Evolutionary conservation across 345 rosid species (phyloP), one percentile per base, ranked within the genome.

Genomic region (Toxicodendron radicans): DNA sequence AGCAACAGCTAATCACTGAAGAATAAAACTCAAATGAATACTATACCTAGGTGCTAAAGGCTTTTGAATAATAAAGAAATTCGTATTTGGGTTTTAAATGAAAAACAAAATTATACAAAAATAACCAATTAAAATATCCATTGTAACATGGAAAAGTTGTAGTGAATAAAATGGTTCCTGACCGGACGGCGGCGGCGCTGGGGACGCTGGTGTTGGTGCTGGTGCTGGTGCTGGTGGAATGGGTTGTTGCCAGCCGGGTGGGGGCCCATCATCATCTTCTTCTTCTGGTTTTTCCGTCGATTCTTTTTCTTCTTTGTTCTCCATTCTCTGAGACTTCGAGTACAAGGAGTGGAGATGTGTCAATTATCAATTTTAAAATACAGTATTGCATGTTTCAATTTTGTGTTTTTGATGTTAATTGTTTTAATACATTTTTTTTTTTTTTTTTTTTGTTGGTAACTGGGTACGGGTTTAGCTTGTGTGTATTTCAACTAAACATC

Each of bases 161-260:
- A 4, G 54, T 51, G 18, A 51, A 3, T 51, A 51, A 5, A 51
- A 4, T 17, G 54, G 43, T 58, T 21, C 14, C 64, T 43, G 73
- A 70, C 64, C 56, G 43, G 73, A 10, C 43, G 9, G 43, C 43
- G 1, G 43, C 43, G 43, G 43, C 38, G 38, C 2, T 21, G 73
- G 30, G 3, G 73, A 35, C 9, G n/a, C 64, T 30, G 53, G 54
- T 10, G 6, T 27, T 4, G 64, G 73, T 32, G 35, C 35, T 35
- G 41, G 5, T 35, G 41, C 41, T 2, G 41, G 5, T 4, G 41
- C 41, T 35, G 41, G 43, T 9, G 56, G 64, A 70, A 70, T 58
- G 73, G 54, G 38, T 23, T 58, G 38, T 43, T 58, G 38, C 73
- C 73, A 70, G 16, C 80, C 68, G 24, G 68, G 64, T 57, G 64